Evolutionary conservation across 768 basidiomycete genomes (phyloP), one percentile per base, ranked within the genome.

Genomic region (Boletus sensibilis): DNA sequence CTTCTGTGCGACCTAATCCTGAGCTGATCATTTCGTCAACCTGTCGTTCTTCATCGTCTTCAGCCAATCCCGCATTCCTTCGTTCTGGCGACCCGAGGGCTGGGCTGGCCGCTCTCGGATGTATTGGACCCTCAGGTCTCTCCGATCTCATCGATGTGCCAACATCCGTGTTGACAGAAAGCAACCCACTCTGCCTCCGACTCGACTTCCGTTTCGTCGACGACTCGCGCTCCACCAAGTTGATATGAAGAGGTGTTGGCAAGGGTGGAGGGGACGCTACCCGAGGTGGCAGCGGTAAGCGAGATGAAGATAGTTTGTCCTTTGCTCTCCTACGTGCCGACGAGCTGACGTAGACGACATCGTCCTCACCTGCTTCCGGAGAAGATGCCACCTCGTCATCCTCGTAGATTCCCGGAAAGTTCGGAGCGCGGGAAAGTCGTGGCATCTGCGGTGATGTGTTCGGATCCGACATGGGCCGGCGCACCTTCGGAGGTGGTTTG

Each of bases 401-500:
- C 64, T 89, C 87, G 31, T 74, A 64, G 51, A 89, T 88, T 16
- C 81, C 84, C 0, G 87, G 87, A 37, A 89, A 68, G 50, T 80
- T 85, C 10, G 86, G 88, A 39, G 82, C 74, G 48, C 84, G 81
- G n/a, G 86, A 80, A 52, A 88, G 76, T 39, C 86, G 82, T 59
- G 77, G 78, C 25, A 74, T 70, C 52, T 79, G 78, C 1, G 82
- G 82, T 16, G 81, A 80, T 53, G 75, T 55, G 50, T 75, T 75
- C 12, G 73, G 73, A 62, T 77, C 75, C 38, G 71, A 64, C 21
- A 72, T 64, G 27, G 80, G 81, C 54, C 80, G 81, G 57, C 78
- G 80, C 13, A 77, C 80, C 53, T 77, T 81, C 0, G 81, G 79
- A 5, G 78, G 79, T 29, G 77, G 74, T 50, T 81, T 80, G 12